These are phyloP conservation scores for Bondarzewia mesenterica DNA, from an alignment of 1,284 basidiomycete species.

Conservation along the genomic window DNA sequence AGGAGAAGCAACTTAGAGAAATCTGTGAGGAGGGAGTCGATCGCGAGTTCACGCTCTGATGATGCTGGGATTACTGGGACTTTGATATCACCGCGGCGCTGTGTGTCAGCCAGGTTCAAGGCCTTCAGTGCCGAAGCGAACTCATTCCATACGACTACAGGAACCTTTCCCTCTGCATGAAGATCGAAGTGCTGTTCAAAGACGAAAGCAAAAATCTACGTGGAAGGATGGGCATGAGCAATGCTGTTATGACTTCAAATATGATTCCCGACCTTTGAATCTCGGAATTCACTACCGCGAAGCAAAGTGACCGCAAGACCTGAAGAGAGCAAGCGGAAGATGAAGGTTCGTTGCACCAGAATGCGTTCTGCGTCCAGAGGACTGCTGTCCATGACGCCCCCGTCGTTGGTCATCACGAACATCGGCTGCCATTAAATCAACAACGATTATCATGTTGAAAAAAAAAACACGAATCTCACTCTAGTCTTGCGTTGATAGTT, in stretches of 20 bases:
- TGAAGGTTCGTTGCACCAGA: constrained; percentile 39
- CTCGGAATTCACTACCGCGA: constrained; percentile 44
- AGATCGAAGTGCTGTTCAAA: constrained; percentile 28
- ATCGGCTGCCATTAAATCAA: constrained; percentile 43
- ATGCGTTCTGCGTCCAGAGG: constrained; percentile 22
- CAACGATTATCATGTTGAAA: not conserved
- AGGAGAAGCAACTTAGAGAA: not conserved
- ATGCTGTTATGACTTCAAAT: not conserved
- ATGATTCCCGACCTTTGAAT: constrained; percentile 44
- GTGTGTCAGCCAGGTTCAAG: constrained; percentile 8
- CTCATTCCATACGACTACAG: constrained; percentile 15
- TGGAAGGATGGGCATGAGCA: not conserved
- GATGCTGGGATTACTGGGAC: not conserved
- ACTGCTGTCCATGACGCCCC: constrained; percentile 23
- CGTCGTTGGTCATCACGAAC: constrained; percentile 55
- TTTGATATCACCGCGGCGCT: not conserved
- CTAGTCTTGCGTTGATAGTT: constrained; percentile 33
- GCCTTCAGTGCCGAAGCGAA: constrained; percentile 6
- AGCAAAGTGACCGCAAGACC: constrained; percentile 46
- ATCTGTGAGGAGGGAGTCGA: constrained; percentile 2
- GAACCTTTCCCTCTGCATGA: constrained; percentile 12
- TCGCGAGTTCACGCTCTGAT: not conserved
- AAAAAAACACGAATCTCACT: constrained; percentile 20
- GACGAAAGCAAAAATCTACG: constrained; percentile 38
- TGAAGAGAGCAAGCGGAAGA: constrained; percentile 37